Conservation (phyloP, 2,329 filamentous ascomycete genomes). For the Stagonosporopsis chrysanthemi region DNA sequence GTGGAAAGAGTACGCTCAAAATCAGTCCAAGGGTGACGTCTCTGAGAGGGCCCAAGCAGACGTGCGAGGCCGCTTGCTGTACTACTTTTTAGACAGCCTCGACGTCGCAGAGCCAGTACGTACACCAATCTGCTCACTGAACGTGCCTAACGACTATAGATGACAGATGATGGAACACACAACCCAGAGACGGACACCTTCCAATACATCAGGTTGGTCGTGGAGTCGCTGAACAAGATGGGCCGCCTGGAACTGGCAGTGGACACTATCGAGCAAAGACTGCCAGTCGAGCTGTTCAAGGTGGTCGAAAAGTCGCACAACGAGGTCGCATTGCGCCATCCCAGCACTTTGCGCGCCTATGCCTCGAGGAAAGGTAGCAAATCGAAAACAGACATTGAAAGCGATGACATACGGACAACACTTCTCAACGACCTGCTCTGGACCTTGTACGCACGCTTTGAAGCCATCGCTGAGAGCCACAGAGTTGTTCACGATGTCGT, state of each 20-base stretch:
- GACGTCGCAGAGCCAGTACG: slow-evolving; percentile 57
- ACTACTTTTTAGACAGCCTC: slow-evolving; percentile 64
- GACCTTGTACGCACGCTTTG: slow-evolving; percentile 94
- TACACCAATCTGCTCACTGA: background rate
- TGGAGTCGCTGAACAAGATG: slow-evolving; percentile 90
- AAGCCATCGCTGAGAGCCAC: slow-evolving; percentile 95
- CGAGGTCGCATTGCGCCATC: slow-evolving; percentile 91
- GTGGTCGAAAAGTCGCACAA: slow-evolving; percentile 95
- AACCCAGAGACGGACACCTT: slow-evolving; percentile 97
- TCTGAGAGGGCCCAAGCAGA: slow-evolving; percentile 44
- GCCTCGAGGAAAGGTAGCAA: slow-evolving; percentile 64
- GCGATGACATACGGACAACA: slow-evolving; percentile 74
- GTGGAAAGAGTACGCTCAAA: slow-evolving; percentile 83
- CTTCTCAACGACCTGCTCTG: slow-evolving; percentile 91
- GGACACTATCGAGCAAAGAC: slow-evolving; percentile 87
- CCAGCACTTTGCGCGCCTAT: slow-evolving; percentile 71
- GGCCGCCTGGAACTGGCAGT: slow-evolving; percentile 85
- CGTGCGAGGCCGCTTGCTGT: slow-evolving; percentile 62
- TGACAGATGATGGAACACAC: slow-evolving; percentile 86
- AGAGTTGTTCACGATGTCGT: slow-evolving; percentile 93
- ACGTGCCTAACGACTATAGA: slow-evolving; percentile 44
- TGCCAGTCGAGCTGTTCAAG: slow-evolving; percentile 91
- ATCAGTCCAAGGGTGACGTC: slow-evolving; percentile 60
- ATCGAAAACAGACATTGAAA: slow-evolving; percentile 69
- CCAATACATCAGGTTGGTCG: slow-evolving; percentile 84